A percentile compares a stretch with the other conserved stretches of the same genome.
Evolutionary conservation across 768 basidiomycete genomes (phyloP).

Genomic region (Leccinum uliginosum): DNA sequence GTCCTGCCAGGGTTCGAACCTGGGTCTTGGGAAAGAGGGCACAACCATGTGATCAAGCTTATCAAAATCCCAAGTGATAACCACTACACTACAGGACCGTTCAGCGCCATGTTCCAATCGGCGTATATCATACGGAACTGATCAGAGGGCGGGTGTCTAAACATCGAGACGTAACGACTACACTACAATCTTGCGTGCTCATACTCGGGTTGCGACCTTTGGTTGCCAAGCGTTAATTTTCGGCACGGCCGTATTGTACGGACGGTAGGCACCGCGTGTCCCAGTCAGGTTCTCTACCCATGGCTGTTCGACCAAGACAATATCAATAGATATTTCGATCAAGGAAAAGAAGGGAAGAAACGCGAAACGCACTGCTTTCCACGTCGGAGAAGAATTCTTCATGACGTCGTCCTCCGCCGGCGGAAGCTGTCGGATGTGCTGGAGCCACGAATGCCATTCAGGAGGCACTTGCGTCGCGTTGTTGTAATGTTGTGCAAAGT

Average conservation of each 20-base stretch:
- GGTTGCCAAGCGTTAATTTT: constrained; percentile 87
- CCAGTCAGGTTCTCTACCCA: constrained; percentile 90
- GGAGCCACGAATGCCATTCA: constrained; percentile 96
- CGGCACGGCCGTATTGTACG: constrained; percentile 83
- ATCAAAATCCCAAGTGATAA: constrained; percentile 27
- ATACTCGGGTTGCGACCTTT: constrained; percentile 50
- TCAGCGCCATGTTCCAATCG: too few relatives aligned
- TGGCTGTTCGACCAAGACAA: constrained; percentile 42
- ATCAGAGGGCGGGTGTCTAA: not conserved
- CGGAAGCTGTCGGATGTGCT: constrained; percentile 81
- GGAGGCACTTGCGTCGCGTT: constrained; percentile 93
- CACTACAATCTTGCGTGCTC: constrained; percentile 1
- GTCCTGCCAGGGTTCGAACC: constrained; percentile 26
- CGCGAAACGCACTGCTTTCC: constrained; percentile 70
- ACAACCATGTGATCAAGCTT: not conserved
- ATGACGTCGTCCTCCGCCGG: constrained; percentile 74
- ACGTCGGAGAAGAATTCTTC: constrained; percentile 64
- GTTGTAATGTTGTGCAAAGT: constrained; percentile 85
- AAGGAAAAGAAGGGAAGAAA: not conserved
- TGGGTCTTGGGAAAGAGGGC: constrained; percentile 18
- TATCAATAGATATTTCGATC: not conserved
- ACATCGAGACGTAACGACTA: not conserved
- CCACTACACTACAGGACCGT: constrained; percentile 26
- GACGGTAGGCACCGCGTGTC: constrained; percentile 83
- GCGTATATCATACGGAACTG: not conserved